Evolutionary conservation across 2,329 filamentous ascomycete species (phyloP).

Genomic region (Calonectria crousiana): DNA sequence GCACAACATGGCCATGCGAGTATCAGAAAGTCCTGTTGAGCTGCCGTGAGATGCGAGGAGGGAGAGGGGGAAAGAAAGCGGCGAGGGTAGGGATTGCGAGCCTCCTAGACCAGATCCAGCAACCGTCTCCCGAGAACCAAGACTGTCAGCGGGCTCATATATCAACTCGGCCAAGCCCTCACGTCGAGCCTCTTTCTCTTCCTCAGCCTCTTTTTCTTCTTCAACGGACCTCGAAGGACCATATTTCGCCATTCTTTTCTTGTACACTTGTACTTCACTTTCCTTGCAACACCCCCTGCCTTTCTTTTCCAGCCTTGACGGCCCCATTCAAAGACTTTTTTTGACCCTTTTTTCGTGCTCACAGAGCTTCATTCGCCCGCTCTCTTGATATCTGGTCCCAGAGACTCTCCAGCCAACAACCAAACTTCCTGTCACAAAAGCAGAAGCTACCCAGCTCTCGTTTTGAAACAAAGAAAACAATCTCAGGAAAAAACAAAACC

Average conservation of each 20-base stretch:
- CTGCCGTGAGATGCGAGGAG: not conserved
- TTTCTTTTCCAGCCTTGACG: conserved; percentile 47
- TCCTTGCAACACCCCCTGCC: conserved; percentile 38
- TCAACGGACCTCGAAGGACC: conserved; percentile 47
- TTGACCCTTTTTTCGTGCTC: conserved; percentile 24
- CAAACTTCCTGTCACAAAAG: not conserved
- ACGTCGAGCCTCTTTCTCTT: not conserved
- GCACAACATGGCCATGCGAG: not conserved
- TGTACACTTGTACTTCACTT: conserved; percentile 45
- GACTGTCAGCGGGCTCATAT: conserved; percentile 30
- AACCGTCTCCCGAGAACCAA: conserved; percentile 24
- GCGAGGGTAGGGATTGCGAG: not conserved
- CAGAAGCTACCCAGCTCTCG: conserved; percentile 1
- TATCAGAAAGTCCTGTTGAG: conserved; percentile 17
- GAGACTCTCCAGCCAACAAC: conserved; percentile 35
- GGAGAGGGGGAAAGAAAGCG: not conserved
- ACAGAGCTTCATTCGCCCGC: conserved; percentile 29
- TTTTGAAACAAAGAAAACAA: conserved; percentile 10
- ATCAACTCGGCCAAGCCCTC: conserved; percentile 35
- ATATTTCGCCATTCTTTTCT: conserved; percentile 47
- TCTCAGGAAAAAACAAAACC: not conserved
- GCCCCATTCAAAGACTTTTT: conserved; percentile 36
- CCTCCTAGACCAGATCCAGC: conserved; percentile 36
- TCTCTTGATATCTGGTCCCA: conserved; percentile 45
- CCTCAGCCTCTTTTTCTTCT: conserved; percentile 39